Conservation (phyloP, 441 rosid genomes). For the Populus hybrid region DNA sequence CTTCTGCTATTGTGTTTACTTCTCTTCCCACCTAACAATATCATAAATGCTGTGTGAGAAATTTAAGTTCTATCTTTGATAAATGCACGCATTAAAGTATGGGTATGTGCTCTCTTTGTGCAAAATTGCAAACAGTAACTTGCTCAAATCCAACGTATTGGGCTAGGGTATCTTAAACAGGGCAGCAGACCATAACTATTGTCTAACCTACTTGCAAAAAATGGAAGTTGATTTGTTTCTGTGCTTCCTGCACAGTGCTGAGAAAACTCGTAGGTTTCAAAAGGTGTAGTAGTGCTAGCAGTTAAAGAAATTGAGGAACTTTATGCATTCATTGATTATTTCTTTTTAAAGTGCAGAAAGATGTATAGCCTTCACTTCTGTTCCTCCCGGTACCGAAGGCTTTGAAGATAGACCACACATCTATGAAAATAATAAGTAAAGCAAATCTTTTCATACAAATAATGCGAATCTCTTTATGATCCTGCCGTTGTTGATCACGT, state of each 20-base stretch:
- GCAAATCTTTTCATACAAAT: not conserved
- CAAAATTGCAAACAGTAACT: not conserved
- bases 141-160: not conserved
- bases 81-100: not conserved
- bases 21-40: not conserved
- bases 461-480: not conserved
- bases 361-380: not conserved
- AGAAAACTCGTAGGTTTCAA: not conserved
- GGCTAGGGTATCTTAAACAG: not conserved
- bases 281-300: not conserved
- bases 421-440: not conserved
- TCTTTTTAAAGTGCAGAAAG: not conserved
- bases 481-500: not conserved
- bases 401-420: not conserved
- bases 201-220: not conserved
- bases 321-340: not conserved
- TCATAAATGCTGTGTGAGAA: slow-evolving; percentile 6
- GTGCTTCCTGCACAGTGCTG: not conserved
- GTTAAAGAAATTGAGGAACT: not conserved
- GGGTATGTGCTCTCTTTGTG: not conserved
- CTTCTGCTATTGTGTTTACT: not conserved
- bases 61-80: not conserved
- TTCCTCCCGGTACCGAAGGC: not conserved
- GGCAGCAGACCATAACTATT: not conserved
- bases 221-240: not conserved